These are phyloP conservation scores for Chaetomiaceae sp. DNA, from an alignment of 2,329 filamentous ascomycete genomes.

Conservation along the genomic window DNA sequence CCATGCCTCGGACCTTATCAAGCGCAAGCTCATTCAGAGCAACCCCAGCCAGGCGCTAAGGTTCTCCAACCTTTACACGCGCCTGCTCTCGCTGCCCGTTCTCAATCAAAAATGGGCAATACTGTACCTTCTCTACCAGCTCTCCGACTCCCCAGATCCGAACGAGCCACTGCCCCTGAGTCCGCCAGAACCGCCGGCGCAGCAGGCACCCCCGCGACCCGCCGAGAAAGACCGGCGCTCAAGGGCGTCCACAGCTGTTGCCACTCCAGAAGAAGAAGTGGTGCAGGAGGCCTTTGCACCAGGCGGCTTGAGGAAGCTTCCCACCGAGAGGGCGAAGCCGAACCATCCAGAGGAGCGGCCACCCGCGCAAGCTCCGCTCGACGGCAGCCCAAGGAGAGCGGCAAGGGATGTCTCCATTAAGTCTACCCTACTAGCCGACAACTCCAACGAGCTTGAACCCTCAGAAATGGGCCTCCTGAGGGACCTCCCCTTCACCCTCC, in stretches of 20 bases:
- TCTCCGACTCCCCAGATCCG: slow-evolving; percentile 62
- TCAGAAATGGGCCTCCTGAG: slow-evolving; percentile 62
- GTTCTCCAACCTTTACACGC: slow-evolving; percentile 86
- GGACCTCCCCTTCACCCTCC: slow-evolving; percentile 86
- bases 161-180: slow-evolving; percentile 44
- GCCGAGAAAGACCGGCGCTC: slow-evolving; percentile 33
- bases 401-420: slow-evolving; percentile 50
- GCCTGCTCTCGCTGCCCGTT: slow-evolving; percentile 83
- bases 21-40: slow-evolving; percentile 74
- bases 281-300: slow-evolving; percentile 51
- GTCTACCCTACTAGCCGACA: slow-evolving; percentile 51
- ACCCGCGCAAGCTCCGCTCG: slow-evolving; percentile 8
- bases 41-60: slow-evolving; percentile 72
- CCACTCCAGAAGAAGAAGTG: slow-evolving; percentile 42
- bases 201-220: slow-evolving; percentile 18
- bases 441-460: slow-evolving; percentile 52
- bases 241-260: slow-evolving; percentile 31
- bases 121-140: slow-evolving; percentile 79
- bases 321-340: slow-evolving; percentile 35
- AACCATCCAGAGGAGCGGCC: slow-evolving; percentile 29
- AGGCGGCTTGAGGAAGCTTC: slow-evolving; percentile 42
- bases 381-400: slow-evolving; percentile 24
- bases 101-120: slow-evolving; percentile 96
- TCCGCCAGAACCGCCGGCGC: slow-evolving; percentile 33
- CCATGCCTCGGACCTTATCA: slow-evolving; percentile 89